Percentiles rank a stretch among this genome's conserved stretches.
Conservation (phyloP, 805 yeast species). For the Metschnikowia noctiluminum region DNA sequence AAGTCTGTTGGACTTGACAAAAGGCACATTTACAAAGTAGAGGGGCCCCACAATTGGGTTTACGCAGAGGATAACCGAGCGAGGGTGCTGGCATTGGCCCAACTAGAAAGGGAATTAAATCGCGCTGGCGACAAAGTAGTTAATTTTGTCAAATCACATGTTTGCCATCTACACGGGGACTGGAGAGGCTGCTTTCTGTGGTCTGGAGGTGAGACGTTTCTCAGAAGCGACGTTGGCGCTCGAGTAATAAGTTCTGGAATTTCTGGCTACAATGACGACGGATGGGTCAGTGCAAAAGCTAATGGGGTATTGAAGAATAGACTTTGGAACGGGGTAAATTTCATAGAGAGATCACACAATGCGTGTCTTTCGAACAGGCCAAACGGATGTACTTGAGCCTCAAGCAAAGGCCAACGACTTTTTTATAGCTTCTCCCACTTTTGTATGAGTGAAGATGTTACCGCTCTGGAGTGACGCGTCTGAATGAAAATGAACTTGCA, state of each 20-base stretch:
- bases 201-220: background rate
- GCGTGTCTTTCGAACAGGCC: slow-evolving; percentile 5
- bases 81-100: slow-evolving; percentile 1
- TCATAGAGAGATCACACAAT: background rate
- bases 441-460: background rate
- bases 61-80: slow-evolving; percentile 1
- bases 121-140: background rate
- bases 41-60: background rate
- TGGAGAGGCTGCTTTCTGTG: slow-evolving; percentile 7
- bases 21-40: background rate
- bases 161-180: background rate
- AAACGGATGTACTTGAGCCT: background rate
- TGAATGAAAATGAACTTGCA: no score
- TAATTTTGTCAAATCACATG: background rate
- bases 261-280: background rate
- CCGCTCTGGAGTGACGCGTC: background rate
- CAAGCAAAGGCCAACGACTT: background rate
- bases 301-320: background rate
- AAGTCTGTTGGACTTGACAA: background rate
- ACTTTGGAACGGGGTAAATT: background rate
- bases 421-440: background rate
- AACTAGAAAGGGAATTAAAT: background rate
- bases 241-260: background rate
- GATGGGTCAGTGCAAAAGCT: slow-evolving; percentile 4
- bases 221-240: background rate